A percentile compares a stretch with the other conserved stretches of the same genome.
Conservation (phyloP, 352 stramenopile species). For the Phytophthora brassicae region DNA sequence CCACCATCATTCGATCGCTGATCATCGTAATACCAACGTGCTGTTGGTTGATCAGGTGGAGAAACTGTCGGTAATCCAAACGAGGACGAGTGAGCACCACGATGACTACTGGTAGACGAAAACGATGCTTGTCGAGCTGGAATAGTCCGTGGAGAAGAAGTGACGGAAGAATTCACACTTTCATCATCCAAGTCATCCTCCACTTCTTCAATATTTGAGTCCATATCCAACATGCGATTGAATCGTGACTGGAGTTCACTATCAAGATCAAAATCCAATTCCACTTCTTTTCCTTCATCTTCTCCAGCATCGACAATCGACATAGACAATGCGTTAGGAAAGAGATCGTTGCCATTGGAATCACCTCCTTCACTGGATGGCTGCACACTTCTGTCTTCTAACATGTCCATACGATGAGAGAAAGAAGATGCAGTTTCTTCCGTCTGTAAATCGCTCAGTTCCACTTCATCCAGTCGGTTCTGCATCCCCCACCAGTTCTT, state of each 20-base stretch:
- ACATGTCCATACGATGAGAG: constrained; percentile 57
- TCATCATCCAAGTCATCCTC: constrained; percentile 44
- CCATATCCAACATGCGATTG: constrained; percentile 68
- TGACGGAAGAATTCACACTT: constrained; percentile 18
- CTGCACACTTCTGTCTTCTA: constrained; percentile 41
- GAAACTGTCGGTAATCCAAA: constrained; percentile 50
- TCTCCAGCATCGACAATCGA: constrained; percentile 76
- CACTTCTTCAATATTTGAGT: constrained; percentile 45
- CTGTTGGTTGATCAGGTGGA: constrained; percentile 69
- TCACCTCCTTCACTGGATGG: constrained; percentile 14
- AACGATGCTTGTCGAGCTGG: constrained; percentile 52
- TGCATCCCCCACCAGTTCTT: constrained; percentile 81
- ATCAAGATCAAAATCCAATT: constrained; percentile 82
- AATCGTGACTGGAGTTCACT: constrained; percentile 74
- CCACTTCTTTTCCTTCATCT: constrained; percentile 74
- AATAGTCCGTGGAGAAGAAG: constrained; percentile 53
- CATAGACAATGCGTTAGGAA: constrained; percentile 69
- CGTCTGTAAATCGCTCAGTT: constrained; percentile 77
- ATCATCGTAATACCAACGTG: constrained; percentile 84
- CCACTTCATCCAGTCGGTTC: constrained; percentile 45
- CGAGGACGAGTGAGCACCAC: constrained; percentile 39
- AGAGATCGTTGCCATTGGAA: constrained; percentile 21
- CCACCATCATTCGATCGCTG: constrained; percentile 31
- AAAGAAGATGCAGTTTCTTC: constrained; percentile 74
- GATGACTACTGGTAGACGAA: constrained; percentile 55